Evolutionary conservation across 768 basidiomycete species (phyloP).

Genomic region (Coprinellus micaceus): DNA sequence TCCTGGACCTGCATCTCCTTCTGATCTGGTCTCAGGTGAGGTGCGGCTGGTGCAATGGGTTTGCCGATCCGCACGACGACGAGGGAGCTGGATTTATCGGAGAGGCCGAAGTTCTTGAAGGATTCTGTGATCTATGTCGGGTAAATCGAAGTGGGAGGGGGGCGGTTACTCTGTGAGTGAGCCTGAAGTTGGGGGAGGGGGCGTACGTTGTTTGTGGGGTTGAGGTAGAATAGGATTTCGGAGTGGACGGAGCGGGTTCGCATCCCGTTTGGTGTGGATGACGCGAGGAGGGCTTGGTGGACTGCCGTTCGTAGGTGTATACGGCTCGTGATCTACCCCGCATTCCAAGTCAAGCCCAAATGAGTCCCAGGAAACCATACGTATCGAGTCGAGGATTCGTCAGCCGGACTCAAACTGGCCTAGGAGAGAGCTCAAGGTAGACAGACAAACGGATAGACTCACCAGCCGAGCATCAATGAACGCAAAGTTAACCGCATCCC

Average conservation of each 20-base stretch:
- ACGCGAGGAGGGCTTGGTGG: constrained; percentile 72
- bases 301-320: constrained; percentile 83
- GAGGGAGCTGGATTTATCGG: constrained; percentile 58
- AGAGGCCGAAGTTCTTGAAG: constrained; percentile 81
- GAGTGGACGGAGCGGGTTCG: constrained; percentile 65
- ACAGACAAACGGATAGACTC: constrained; percentile 23
- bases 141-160: background rate
- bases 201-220: constrained; percentile 51
- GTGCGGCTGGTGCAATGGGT: background rate
- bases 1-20: constrained; percentile 31
- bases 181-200: too few species aligned
- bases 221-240: constrained; percentile 84
- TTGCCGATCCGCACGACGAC: constrained; percentile 65
- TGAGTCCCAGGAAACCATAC: background rate
- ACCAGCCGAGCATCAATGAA: constrained; percentile 88
- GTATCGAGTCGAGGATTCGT: background rate
- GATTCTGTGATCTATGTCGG: constrained; percentile 76
- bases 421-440: background rate
- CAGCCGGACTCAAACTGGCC: too few species aligned
- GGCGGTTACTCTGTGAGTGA: too few species aligned
- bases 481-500: constrained; percentile 82
- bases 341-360: constrained; percentile 2
- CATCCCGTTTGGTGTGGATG: background rate
- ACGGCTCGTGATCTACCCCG: constrained; percentile 68
- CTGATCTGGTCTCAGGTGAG: background rate